Evolutionary conservation across 805 yeast species (phyloP), one percentile per base, ranked within the genome.

Genomic region (Crinitomyces ghanaensis): DNA sequence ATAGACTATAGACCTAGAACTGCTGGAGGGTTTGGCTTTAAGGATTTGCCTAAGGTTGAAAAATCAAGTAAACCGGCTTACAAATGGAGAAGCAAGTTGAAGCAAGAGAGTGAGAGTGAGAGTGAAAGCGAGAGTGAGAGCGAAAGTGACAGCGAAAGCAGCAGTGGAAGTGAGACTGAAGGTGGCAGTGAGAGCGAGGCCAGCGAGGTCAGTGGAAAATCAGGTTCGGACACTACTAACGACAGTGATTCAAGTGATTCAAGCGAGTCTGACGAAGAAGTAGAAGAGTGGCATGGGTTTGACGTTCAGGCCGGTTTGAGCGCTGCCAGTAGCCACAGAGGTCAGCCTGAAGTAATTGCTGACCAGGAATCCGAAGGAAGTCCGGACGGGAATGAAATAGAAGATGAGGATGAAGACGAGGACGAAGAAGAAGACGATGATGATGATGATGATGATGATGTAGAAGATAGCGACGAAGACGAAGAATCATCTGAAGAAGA

Each of bases 1-100:
- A 66, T 80, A 9, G 95, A 83, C 52, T 65, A 74, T 49, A 63
- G 93, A 42, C 85, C 88, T 0, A 56, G 66, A 2, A 66, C 65
- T 30, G 59, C 64, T 39, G 75, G 75, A 3, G 81, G 79, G 11
- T 57, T 67, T 35, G 88, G 93, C 1, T 45, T 50, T 40, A 45
- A 48, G 24, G 42, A 39, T 14, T 33, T 50, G 11, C 44, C 37
- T 23, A 45, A 42, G 26, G 36, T 42, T 2, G 61, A 56, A 39
- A 64, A 60, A 39, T 41, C 57, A 2, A 41, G 49, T 18, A 72
- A 68, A 52, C 71, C 68, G 42, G 70, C 69, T 40, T 82, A 81
- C 49, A 79, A 77, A 27, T 85, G 95, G 96, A 72, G 77, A 48
- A 65, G 66, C 25, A 62, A 59, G 40, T 50, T 77, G 4, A 77